phyloP scores from a whole-genome alignment of 2,329 filamentous ascomycete species.

The Blumeria graminis region DNA sequence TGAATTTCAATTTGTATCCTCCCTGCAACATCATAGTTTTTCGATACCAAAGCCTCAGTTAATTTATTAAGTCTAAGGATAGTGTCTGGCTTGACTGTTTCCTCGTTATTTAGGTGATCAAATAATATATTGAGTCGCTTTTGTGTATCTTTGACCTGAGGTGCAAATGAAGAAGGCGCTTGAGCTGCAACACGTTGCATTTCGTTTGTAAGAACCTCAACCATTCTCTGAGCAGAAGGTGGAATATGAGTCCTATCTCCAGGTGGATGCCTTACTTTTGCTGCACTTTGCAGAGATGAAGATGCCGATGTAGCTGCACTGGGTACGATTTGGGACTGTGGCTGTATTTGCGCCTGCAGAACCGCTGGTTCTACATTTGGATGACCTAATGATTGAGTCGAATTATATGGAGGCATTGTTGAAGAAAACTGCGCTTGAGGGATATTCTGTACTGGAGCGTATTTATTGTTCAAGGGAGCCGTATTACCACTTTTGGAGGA shows the following conservation, averaged over 20 bases:
- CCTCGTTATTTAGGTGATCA: constrained; percentile 89
- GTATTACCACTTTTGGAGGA: too few relatives aligned
- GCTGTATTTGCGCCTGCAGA: constrained; percentile 14
- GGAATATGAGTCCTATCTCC: constrained; percentile 86
- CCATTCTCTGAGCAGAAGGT: constrained; percentile 46
- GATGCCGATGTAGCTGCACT: constrained; percentile 23
- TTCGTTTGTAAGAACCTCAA: constrained; percentile 57
- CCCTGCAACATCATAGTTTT: constrained; percentile 43
- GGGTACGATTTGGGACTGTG: constrained; percentile 18
- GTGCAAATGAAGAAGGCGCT: constrained; percentile 65
- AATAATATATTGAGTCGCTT: constrained; percentile 86
- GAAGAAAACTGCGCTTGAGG: constrained; percentile 36
- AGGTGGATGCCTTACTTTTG: constrained; percentile 45
- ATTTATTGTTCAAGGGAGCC: background rate
- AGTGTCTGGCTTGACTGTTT: constrained; percentile 61
- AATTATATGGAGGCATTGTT: constrained; percentile 19
- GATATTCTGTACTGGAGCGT: constrained; percentile 16
- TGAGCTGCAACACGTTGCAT: constrained; percentile 73
- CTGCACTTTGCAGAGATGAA: constrained; percentile 20
- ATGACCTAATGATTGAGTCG: constrained; percentile 18
- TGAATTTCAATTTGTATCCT: constrained; percentile 52
- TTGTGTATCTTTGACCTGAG: constrained; percentile 81
- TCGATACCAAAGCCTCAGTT: constrained; percentile 38
- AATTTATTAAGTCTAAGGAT: constrained; percentile 40
- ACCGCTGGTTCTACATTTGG: constrained; percentile 21